Base-by-base conservation (phyloP, 768 basidiomycete species). In the Phylloporus arenicola region DNA sequence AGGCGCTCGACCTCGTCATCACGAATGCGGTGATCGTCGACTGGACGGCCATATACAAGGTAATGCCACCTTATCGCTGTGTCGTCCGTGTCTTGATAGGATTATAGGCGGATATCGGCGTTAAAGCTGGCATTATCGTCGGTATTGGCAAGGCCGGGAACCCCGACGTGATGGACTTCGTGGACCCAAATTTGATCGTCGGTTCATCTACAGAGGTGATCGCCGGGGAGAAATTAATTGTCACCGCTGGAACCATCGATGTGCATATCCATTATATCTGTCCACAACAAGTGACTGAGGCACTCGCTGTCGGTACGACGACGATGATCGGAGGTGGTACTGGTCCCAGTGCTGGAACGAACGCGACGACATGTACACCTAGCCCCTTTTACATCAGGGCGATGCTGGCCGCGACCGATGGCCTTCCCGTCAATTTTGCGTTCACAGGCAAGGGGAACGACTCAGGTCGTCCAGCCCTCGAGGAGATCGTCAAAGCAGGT, bases 401-500 rank as follows among this genome's bases (percentile, higher is more conserved):
- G 43, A 98, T 98, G 95, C 74, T 99, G 47, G 79, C 84, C 0
- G 94, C 95, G 6, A 95, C 91, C 12, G 96, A 99, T 63, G 79
- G 80, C 5, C 68, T 97, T 43, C 82, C 93, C 1, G 82, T 96
- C 75, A 97, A 97, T 64, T 92, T 95, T 66, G 89, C 78, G 2
- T 89, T 98, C 63, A 99, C 96, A 1, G 95, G 94, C 13, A 98
- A 96, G 69, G 96, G 94, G 0, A 98, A 97, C 57, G 96, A 99
- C 62, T 79, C 88, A 0, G 92, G 85, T 0, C 72, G 76, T 10
- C 73, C 58, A 3, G 86, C 88, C 4, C 64, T 97, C 47, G 84
- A 83, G 64, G 94, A 96, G 51, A 75, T 93, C 48, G 75, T 95
- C 22, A 73, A 75, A 51, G 90, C 91, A 12, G 94, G 94, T 10